phyloP scores from a whole-genome alignment of 129 eudicot species.

The Centella asiatica region DNA sequence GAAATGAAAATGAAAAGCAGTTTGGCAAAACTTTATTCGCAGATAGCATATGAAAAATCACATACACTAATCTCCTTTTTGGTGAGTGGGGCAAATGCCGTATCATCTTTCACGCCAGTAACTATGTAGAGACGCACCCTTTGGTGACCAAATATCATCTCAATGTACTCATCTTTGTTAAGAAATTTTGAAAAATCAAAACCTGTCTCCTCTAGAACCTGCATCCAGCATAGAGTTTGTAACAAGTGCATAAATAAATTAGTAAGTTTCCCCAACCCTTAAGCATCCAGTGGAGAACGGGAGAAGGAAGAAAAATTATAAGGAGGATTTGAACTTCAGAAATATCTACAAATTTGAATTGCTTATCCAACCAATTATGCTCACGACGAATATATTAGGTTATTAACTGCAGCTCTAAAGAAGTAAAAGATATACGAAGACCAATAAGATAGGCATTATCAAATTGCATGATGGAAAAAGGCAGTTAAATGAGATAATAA shows the following conservation, averaged over 20 bases:
- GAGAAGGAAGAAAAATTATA: not conserved
- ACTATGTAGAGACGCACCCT: conserved; percentile 92
- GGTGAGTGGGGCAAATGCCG: conserved; percentile 93
- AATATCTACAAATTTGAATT: not conserved
- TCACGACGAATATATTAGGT: not conserved
- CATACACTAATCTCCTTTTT: conserved; percentile 98
- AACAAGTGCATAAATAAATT: not conserved
- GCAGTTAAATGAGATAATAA: too few species aligned
- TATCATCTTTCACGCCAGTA: conserved; percentile 89
- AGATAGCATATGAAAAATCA: not conserved
- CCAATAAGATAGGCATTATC: not conserved
- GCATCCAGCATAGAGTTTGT: conserved; percentile 25
- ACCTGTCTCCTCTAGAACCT: conserved; percentile 99
- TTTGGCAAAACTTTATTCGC: not conserved
- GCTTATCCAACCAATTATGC: not conserved
- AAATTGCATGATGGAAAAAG: not conserved
- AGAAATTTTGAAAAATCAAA: conserved; percentile 82
- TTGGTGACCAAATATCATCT: conserved; percentile 86
- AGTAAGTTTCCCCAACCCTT: not conserved
- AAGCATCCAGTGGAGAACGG: not conserved
- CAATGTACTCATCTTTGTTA: conserved; percentile 81
- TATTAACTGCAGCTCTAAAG: not conserved
- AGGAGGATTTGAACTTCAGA: not conserved
- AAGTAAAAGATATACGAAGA: not conserved
- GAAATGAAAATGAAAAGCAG: not conserved